Percentiles rank a stretch among this genome's conserved stretches.
Evolutionary conservation across 2,329 filamentous ascomycete genomes (phyloP).

Genomic region (Trichophyton benhamiae): DNA sequence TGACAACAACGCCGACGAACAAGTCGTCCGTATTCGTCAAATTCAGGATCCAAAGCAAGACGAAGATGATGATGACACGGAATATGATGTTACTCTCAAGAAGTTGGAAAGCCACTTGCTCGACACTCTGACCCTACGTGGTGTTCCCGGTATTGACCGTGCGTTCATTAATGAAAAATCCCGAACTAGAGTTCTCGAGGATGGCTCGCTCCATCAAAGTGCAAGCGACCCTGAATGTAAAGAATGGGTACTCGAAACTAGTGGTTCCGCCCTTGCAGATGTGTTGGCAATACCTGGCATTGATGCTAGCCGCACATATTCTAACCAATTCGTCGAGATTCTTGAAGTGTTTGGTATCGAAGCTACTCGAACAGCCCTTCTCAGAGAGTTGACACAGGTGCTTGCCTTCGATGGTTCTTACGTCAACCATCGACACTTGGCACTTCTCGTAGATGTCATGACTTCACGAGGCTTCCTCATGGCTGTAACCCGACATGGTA

Average conservation of each 20-base stretch:
- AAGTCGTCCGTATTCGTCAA: conserved; percentile 84
- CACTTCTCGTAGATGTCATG: conserved; percentile 93
- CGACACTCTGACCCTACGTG: conserved; percentile 80
- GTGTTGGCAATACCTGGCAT: conserved; percentile 82
- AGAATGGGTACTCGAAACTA: conserved; percentile 94
- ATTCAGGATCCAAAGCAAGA: conserved; percentile 58
- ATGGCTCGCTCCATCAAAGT: conserved; percentile 61
- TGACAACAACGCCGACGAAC: conserved; percentile 93
- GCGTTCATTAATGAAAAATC: conserved; percentile 83
- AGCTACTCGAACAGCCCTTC: conserved; percentile 72
- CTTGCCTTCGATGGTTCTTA: conserved; percentile 98
- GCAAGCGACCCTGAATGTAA: conserved; percentile 65
- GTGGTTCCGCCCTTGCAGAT: conserved; percentile 71
- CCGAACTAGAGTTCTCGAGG: conserved; percentile 51
- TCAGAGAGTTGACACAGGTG: conserved; percentile 81
- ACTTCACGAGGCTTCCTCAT: conserved; percentile 88
- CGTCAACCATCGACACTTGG: conserved; percentile 96
- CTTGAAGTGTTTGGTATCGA: conserved; percentile 95
- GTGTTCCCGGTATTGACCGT: conserved; percentile 75
- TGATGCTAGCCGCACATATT: conserved; percentile 72
- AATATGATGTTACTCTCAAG: conserved; percentile 89
- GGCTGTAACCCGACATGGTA: conserved; percentile 93
- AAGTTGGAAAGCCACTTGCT: conserved; percentile 82
- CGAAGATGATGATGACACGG: conserved; percentile 59
- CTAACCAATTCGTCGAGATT: conserved; percentile 91